Conservation (phyloP, 1,284 basidiomycete species). For the Ustilago crameri region DNA sequence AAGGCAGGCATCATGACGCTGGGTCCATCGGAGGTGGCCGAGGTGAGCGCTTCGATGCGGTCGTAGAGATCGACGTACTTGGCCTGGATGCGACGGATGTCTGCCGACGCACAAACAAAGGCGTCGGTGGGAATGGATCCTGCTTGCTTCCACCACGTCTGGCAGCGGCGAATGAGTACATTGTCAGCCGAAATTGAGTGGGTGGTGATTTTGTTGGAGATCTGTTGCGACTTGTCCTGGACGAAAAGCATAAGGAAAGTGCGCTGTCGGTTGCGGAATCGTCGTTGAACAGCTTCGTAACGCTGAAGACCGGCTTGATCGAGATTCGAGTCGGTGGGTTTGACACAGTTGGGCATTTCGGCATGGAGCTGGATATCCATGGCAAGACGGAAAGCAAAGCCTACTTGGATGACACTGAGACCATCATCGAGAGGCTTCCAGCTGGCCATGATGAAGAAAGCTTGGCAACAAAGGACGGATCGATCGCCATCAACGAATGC, state of each 20-base stretch:
- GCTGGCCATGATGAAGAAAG: conserved; percentile 47
- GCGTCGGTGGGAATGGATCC: conserved; percentile 41
- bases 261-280: conserved; percentile 51
- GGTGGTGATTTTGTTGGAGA: conserved; percentile 44
- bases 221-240: conserved; percentile 55
- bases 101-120: conserved; percentile 43
- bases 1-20: conserved; percentile 52
- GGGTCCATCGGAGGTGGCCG: conserved; percentile 40
- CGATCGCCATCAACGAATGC: conserved; percentile 53
- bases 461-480: conserved; percentile 45
- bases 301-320: conserved; percentile 38
- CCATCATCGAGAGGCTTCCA: conserved; percentile 53
- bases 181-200: conserved; percentile 42
- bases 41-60: conserved; percentile 41
- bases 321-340: conserved; percentile 37
- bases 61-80: conserved; percentile 49
- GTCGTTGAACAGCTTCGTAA: conserved; percentile 38
- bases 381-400: conserved; percentile 48
- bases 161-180: conserved; percentile 41
- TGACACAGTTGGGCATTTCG: conserved; percentile 51
- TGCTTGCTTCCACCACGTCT: conserved; percentile 44
- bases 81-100: conserved; percentile 45
- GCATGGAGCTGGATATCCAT: conserved; percentile 53
- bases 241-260: conserved; percentile 54
- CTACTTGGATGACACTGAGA: conserved; percentile 45